Evolutionary conservation across 2,329 filamentous ascomycete species (phyloP).

Genomic region (Colletotrichum liriopes): DNA sequence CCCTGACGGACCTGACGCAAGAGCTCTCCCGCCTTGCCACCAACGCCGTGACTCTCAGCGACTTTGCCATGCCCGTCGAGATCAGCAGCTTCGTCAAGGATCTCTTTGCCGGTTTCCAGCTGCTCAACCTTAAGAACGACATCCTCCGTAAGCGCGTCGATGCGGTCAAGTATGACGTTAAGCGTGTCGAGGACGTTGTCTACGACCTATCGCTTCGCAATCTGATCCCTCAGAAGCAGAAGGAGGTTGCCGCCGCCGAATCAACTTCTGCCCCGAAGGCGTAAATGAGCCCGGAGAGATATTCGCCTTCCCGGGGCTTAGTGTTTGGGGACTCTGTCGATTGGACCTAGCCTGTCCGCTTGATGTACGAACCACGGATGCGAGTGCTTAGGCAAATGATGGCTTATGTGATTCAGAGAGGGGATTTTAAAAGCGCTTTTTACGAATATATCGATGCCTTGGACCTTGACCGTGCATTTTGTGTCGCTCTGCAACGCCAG

Average conservation of each 20-base stretch:
- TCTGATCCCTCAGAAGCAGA: slow-evolving; percentile 70
- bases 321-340: background rate
- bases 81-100: slow-evolving; percentile 97
- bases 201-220: slow-evolving; percentile 94
- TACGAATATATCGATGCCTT: background rate
- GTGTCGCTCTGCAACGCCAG: too few relatives aligned
- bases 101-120: slow-evolving; percentile 94
- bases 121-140: slow-evolving; percentile 98
- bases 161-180: slow-evolving; percentile 96
- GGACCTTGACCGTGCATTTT: background rate
- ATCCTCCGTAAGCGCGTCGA: slow-evolving; percentile 89
- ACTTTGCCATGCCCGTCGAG: slow-evolving; percentile 87
- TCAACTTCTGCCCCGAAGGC: slow-evolving; percentile 2
- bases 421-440: background rate
- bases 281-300: background rate
- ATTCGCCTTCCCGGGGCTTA: too few relatives aligned
- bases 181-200: slow-evolving; percentile 98
- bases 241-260: slow-evolving; percentile 14
- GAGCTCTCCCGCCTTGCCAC: slow-evolving; percentile 92
- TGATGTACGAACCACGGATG: background rate
- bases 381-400: too few relatives aligned
- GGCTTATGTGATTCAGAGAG: background rate
- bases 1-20: slow-evolving; percentile 88
- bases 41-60: slow-evolving; percentile 93
- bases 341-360: background rate